These are phyloP conservation scores for Penicillium sp. DNA, from an alignment of 2,329 filamentous ascomycete genomes.

Conservation along the genomic window DNA sequence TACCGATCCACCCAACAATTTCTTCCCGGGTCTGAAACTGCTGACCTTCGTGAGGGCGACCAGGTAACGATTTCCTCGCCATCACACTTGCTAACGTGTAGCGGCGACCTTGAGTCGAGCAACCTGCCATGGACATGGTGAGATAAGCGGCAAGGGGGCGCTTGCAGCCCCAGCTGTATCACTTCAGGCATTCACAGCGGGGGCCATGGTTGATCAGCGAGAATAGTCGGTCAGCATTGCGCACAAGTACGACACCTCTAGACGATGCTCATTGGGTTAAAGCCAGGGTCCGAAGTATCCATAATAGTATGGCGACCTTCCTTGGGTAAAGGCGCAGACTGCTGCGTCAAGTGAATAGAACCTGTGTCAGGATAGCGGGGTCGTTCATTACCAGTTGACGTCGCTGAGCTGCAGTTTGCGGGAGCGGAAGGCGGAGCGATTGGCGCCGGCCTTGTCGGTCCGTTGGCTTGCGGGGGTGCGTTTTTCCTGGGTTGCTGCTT, in stretches of 20 bases:
- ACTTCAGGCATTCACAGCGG: not conserved
- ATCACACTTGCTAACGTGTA: not conserved
- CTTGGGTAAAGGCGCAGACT: not conserved
- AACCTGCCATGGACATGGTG: not conserved
- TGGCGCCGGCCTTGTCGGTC: conserved; percentile 60
- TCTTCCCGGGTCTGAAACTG: not conserved
- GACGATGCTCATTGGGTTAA: not conserved
- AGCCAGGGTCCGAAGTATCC: conserved; percentile 1
- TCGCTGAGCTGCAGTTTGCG: conserved; percentile 94
- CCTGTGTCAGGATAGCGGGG: conserved; percentile 1
- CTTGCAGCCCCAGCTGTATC: not conserved
- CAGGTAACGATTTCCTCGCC: not conserved
- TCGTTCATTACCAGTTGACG: conserved; percentile 81
- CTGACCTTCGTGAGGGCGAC: not conserved
- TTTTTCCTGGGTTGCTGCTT: conserved; percentile 41
- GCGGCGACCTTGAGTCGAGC: not conserved
- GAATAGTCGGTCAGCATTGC: conserved; percentile 1
- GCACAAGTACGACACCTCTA: not conserved
- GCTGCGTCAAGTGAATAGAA: conserved; percentile 7
- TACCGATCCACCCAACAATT: not conserved
- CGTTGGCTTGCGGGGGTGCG: conserved; percentile 46
- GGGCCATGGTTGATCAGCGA: conserved; percentile 1
- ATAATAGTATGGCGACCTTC: not conserved
- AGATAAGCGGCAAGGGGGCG: not conserved
- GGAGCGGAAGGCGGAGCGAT: conserved; percentile 75